Conservation (phyloP, 2,329 filamentous ascomycete species). For the Diplodia sapinea region DNA sequence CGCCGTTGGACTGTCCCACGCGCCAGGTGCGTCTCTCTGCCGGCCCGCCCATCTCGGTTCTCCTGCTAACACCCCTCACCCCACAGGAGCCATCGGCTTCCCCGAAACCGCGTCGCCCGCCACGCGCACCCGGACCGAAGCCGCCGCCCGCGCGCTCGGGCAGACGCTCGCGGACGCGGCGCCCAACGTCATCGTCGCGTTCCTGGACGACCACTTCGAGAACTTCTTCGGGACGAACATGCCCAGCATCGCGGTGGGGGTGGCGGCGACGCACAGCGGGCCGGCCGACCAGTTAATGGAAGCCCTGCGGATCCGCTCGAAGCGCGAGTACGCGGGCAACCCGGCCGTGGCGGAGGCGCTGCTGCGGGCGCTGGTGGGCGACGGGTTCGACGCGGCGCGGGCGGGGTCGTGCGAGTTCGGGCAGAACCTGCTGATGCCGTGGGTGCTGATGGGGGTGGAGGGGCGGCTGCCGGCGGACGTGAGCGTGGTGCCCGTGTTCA, state of each 20-base stretch:
- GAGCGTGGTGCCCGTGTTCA: conserved; percentile 39
- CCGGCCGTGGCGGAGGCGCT: conserved; percentile 40
- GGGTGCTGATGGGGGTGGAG: conserved; percentile 40
- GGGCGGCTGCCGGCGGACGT: conserved; percentile 33
- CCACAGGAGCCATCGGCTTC: conserved; percentile 39
- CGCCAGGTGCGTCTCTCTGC: conserved; percentile 21
- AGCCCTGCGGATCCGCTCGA: conserved; percentile 34
- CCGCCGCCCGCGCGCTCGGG: conserved; percentile 39
- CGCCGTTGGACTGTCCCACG: conserved; percentile 32
- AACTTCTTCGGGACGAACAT: conserved; percentile 43
- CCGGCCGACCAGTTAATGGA: conserved; percentile 43
- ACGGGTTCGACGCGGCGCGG: conserved; percentile 39
- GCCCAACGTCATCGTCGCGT: conserved; percentile 42
- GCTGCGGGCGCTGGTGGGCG: conserved; percentile 35
- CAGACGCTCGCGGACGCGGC: conserved; percentile 39
- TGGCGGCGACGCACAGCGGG: conserved; percentile 39
- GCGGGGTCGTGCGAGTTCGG: conserved; percentile 39
- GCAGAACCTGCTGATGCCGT: conserved; percentile 43
- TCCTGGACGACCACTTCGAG: conserved; percentile 43
- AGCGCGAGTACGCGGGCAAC: conserved; percentile 38
- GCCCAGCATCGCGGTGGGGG: conserved; percentile 39
- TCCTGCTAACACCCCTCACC: not conserved
- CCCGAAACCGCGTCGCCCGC: conserved; percentile 39
- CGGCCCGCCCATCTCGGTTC: no score
- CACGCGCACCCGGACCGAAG: conserved; percentile 38